These are phyloP conservation scores for Stagonosporopsis cucurbitacearum DNA, from an alignment of 2,329 filamentous ascomycete genomes.

Conservation along the genomic window DNA sequence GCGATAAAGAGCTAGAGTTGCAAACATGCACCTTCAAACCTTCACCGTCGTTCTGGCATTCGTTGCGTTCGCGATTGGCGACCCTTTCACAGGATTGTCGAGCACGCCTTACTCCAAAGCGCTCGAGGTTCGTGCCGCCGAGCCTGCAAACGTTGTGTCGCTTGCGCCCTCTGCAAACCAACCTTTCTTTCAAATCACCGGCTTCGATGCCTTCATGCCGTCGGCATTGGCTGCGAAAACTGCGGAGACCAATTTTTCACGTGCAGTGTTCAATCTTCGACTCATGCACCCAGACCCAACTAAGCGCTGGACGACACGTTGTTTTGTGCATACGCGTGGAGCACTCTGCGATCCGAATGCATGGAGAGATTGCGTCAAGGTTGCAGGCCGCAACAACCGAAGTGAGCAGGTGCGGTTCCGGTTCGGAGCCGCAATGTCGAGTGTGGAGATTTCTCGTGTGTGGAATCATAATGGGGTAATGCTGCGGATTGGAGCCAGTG, in stretches of 20 bases:
- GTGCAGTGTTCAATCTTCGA: neutral
- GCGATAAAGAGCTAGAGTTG: neutral
- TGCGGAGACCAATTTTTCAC: neutral
- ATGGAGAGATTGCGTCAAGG: neutral
- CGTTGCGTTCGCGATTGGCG: neutral
- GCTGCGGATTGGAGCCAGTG: constrained; percentile 2
- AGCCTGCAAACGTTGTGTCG: neutral
- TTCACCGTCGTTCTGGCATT: neutral
- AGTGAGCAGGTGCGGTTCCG: neutral
- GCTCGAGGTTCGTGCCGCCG: neutral
- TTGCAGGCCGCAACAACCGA: neutral
- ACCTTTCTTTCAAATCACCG: neutral
- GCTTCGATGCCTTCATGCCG: constrained; percentile 2
- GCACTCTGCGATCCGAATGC: neutral
- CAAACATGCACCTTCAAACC: constrained; percentile 5
- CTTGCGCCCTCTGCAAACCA: neutral
- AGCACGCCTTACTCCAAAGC: neutral
- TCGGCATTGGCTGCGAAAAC: neutral
- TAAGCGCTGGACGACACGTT: neutral
- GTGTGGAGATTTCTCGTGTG: neutral
- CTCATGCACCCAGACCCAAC: neutral
- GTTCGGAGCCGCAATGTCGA: neutral
- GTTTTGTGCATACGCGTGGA: neutral
- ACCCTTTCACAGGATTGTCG: neutral
- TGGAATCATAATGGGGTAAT: neutral